Evolutionary conservation across 805 yeast species (phyloP), one percentile per base, ranked within the genome.

Genomic region (Cephaloascus fragrans): DNA sequence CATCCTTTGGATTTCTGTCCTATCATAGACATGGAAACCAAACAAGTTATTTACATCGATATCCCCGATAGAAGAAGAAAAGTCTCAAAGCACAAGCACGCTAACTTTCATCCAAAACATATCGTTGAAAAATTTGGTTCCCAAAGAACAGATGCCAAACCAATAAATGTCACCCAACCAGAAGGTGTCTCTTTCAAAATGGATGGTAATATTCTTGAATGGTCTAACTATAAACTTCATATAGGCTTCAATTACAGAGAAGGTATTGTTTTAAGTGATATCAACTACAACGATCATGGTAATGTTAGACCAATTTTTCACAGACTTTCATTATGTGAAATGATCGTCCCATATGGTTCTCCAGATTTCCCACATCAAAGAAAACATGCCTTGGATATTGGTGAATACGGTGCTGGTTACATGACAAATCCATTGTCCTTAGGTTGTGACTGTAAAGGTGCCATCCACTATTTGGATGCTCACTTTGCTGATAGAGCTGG

Each of bases 401-500:
- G 93, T 57, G 93, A 83, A 59, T 83, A 83, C 56, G 93, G 93
- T 64, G 90, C 88, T 45, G 93, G 93, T 53, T 76, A 77, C 66
- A 77, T 83, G 79, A 80, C 93, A 39, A 83, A 83, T 62, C 84
- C 89, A 26, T 69, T 83, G 47, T 64, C 82, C 17, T 70, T 83
- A 40, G 90, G 90, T 33, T 83, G 93, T 57, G 93, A 83, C 59
- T 83, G 93, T 67, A 83, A 83, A 59, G 93, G 93, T 56, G 86
- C 77, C 35, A 83, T 83, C 50, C 89, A 84, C 58, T 83, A 83
- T 63, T 56, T 83, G 60, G 89, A 83, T 60, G 89, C 85, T n/a
- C 79, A 76, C 58, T 80, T 81, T 54, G 69, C 80, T 26, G 77
- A 76, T 59, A 73, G 77, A 57, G 58, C 65, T 8, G 93, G 93